Evolutionary conservation across 169 alveolate genomes (phyloP).

Genomic region (Perkinsus chesapeaki): DNA sequence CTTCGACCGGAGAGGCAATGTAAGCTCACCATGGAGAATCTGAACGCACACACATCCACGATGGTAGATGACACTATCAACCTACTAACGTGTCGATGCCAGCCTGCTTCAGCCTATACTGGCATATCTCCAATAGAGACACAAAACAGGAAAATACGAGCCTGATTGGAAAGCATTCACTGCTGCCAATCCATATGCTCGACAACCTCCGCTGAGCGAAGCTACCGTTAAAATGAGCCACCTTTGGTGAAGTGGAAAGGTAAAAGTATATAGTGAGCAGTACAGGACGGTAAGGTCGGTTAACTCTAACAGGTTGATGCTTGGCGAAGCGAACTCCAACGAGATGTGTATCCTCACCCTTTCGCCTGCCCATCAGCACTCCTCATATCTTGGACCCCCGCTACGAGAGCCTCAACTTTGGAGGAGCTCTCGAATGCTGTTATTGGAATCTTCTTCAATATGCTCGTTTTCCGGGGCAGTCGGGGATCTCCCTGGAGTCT

Average conservation of each 20-base stretch:
- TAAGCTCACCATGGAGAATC: not conserved
- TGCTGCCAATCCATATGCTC: not conserved
- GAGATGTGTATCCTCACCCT: not conserved
- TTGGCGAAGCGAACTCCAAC: not conserved
- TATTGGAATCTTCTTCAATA: not conserved
- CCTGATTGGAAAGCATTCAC: not conserved
- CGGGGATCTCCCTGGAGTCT: not conserved
- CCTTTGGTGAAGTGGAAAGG: too few species aligned
- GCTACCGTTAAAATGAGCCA: too few species aligned
- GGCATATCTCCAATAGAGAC: constrained; percentile 25
- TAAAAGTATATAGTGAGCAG: too few species aligned
- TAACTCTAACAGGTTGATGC: too few species aligned
- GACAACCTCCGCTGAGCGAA: not conserved
- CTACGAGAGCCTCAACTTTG: constrained; percentile 25
- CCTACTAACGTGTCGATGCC: not conserved
- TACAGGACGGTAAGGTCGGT: too few species aligned
- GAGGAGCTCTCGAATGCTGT: constrained; percentile 30
- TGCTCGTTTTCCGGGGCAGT: not conserved
- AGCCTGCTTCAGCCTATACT: constrained; percentile 22
- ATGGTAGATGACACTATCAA: not conserved
- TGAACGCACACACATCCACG: not conserved
- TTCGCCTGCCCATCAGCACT: constrained; percentile 30
- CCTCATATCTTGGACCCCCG: constrained; percentile 31
- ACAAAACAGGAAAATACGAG: constrained; percentile 31
- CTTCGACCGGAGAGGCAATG: constrained; percentile 49